phyloP scores from a whole-genome alignment of 495 filamentous ascomycete genomes.

The Hypomontagnella monticulosa region DNA sequence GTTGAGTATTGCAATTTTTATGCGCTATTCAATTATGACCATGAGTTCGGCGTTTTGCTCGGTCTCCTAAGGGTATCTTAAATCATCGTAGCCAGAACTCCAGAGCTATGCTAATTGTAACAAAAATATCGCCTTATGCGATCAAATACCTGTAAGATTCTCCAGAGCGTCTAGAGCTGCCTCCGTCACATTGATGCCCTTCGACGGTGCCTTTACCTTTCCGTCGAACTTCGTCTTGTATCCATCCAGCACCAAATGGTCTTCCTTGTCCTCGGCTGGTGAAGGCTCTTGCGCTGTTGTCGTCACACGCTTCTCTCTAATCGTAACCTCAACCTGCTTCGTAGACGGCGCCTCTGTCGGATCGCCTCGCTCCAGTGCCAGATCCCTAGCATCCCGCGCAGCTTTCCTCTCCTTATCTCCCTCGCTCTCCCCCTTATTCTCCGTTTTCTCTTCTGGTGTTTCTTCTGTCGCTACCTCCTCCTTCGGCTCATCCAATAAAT shows the following conservation, averaged over 20 bases:
- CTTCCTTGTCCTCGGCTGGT: conserved; percentile 42
- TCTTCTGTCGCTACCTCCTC: conserved; percentile 24
- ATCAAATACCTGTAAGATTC: background rate
- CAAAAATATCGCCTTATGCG: background rate
- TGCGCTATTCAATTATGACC: background rate
- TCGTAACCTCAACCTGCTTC: conserved; percentile 47
- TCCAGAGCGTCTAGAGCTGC: background rate
- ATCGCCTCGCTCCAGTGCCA: conserved; percentile 67
- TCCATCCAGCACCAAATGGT: conserved; percentile 59
- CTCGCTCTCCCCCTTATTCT: conserved; percentile 51
- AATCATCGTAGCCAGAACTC: conserved; percentile 22
- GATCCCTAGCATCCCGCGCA: conserved; percentile 48
- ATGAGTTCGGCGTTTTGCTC: background rate
- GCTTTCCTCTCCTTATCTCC: conserved; percentile 49
- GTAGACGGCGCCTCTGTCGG: conserved; percentile 11
- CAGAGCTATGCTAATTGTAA: conserved; percentile 25
- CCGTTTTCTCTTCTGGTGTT: conserved; percentile 18
- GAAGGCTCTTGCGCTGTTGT: conserved; percentile 49
- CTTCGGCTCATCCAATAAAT: conserved; percentile 63
- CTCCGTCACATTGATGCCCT: background rate
- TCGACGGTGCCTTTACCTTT: conserved; percentile 14
- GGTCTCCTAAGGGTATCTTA: conserved; percentile 34
- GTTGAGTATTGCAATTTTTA: background rate
- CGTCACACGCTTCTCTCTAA: conserved; percentile 59
- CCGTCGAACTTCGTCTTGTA: conserved; percentile 51